A percentile compares a stretch with the other conserved stretches of the same genome.
Evolutionary conservation across 2,329 filamentous ascomycete genomes (phyloP).

Genomic region (Xylaria sp.): DNA sequence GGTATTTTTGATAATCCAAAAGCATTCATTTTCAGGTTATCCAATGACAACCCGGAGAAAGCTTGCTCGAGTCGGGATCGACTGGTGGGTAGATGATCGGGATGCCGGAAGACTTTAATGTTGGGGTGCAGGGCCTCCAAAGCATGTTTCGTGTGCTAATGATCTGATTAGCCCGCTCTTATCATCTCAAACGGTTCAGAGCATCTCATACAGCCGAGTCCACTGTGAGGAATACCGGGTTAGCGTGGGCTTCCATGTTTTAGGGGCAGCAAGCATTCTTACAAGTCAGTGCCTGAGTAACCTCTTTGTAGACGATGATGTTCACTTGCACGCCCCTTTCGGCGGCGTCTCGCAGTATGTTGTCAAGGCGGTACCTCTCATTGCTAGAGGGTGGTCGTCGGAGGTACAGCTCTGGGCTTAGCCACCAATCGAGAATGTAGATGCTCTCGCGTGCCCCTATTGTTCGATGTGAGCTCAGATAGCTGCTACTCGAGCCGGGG

Average conservation of each 20-base stretch:
- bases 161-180: slow-evolving; percentile 9
- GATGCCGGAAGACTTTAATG: slow-evolving; percentile 89
- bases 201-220: slow-evolving; percentile 54
- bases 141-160: slow-evolving; percentile 79
- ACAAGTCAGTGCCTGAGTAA: slow-evolving; percentile 82
- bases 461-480: slow-evolving; percentile 25
- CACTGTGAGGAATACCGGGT: slow-evolving; percentile 44
- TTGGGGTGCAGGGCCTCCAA: slow-evolving; percentile 83
- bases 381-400: slow-evolving; percentile 83
- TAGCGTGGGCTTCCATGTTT: slow-evolving; percentile 21
- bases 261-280: slow-evolving; percentile 58
- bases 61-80: slow-evolving; percentile 75
- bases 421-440: slow-evolving; percentile 91
- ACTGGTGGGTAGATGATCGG: slow-evolving; percentile 81
- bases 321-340: slow-evolving; percentile 86
- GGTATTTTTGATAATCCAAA: slow-evolving; percentile 73
- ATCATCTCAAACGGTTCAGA: neutral
- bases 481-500: neutral
- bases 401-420: slow-evolving; percentile 88
- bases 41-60: slow-evolving; percentile 58
- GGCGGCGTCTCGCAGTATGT: slow-evolving; percentile 83
- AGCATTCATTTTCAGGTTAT: slow-evolving; percentile 53
- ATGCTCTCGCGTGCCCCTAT: slow-evolving; percentile 77
- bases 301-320: slow-evolving; percentile 93
- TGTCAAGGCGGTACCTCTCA: slow-evolving; percentile 84